These are phyloP conservation scores for Penicillium herquei DNA, from an alignment of 495 filamentous ascomycete species.

Conservation along the genomic window DNA sequence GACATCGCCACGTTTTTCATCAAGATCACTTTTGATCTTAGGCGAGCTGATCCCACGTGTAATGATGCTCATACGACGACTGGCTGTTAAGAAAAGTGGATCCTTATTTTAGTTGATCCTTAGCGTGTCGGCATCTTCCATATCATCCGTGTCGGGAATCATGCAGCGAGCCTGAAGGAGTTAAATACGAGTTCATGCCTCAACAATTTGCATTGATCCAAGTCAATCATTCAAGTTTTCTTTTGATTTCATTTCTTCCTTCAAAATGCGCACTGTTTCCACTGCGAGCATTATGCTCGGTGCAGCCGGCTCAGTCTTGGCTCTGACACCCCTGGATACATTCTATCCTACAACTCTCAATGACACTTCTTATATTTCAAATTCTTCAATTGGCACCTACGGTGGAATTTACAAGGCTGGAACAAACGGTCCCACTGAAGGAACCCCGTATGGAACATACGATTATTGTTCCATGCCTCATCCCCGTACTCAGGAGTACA, in stretches of 20 bases:
- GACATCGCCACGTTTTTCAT: neutral
- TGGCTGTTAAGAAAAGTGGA: slow-evolving; percentile 5
- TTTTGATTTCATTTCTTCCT: neutral
- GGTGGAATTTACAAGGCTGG: slow-evolving; percentile 40
- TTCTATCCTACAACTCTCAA: slow-evolving; percentile 43
- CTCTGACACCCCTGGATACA: slow-evolving; percentile 24
- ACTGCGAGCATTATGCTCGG: slow-evolving; percentile 7
- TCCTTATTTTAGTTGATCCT: neutral
- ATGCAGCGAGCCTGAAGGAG: neutral
- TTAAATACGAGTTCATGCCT: too few species aligned
- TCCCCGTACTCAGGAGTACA: slow-evolving; percentile 36
- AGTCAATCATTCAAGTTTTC: neutral
- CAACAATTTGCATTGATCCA: too few species aligned
- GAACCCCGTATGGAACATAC: slow-evolving; percentile 29
- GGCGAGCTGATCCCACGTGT: slow-evolving; percentile 11
- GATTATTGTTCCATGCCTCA: slow-evolving; percentile 50
- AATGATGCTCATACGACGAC: slow-evolving; percentile 9
- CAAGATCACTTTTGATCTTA: neutral
- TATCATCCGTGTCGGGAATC: neutral
- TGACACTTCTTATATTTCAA: slow-evolving; percentile 38
- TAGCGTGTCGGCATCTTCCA: slow-evolving; percentile 1
- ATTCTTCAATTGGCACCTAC: slow-evolving; percentile 38
- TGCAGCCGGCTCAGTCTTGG: slow-evolving; percentile 8
- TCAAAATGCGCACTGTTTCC: slow-evolving; percentile 15
- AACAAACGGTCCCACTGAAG: slow-evolving; percentile 25